These are phyloP conservation scores for Pseudophaeomoniella oleicola DNA, from an alignment of 2,329 filamentous ascomycete species.

Conservation along the genomic window DNA sequence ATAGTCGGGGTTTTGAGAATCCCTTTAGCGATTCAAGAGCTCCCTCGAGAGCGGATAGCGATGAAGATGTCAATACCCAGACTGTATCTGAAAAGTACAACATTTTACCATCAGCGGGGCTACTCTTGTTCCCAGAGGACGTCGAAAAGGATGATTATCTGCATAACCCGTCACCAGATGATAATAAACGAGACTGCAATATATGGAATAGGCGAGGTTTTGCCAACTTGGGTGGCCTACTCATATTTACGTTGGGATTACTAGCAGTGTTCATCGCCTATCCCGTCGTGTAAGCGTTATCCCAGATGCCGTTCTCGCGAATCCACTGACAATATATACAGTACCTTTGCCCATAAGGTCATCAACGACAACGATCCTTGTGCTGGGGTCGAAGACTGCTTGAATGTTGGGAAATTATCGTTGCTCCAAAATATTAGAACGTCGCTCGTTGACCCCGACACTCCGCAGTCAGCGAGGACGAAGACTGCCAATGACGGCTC, in stretches of 20 bases:
- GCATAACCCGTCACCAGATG: conserved; percentile 54
- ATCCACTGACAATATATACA: conserved; percentile 18
- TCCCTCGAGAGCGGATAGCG: conserved; percentile 41
- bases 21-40: conserved; percentile 47
- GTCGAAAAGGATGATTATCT: conserved; percentile 60
- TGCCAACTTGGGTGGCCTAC: conserved; percentile 49
- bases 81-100: conserved; percentile 62
- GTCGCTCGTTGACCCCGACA: conserved; percentile 53
- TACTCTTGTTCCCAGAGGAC: conserved; percentile 56
- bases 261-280: conserved; percentile 54
- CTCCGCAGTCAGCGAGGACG: conserved; percentile 41
- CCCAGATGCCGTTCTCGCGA: neutral
- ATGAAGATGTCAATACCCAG: conserved; percentile 54
- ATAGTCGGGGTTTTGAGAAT: conserved; percentile 35
- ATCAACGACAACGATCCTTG: conserved; percentile 20
- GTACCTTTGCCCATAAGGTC: conserved; percentile 41
- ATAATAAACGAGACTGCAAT: conserved; percentile 49
- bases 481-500: conserved; percentile 45
- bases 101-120: conserved; percentile 51
- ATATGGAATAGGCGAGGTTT: conserved; percentile 51
- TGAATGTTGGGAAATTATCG: conserved; percentile 32
- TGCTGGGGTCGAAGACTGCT: conserved; percentile 28
- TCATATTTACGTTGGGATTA: conserved; percentile 44
- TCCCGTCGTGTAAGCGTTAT: conserved; percentile 46
- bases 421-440: conserved; percentile 46